Evolutionary conservation across 2,329 filamentous ascomycete genomes (phyloP).

Genomic region (Xylaria sp.): DNA sequence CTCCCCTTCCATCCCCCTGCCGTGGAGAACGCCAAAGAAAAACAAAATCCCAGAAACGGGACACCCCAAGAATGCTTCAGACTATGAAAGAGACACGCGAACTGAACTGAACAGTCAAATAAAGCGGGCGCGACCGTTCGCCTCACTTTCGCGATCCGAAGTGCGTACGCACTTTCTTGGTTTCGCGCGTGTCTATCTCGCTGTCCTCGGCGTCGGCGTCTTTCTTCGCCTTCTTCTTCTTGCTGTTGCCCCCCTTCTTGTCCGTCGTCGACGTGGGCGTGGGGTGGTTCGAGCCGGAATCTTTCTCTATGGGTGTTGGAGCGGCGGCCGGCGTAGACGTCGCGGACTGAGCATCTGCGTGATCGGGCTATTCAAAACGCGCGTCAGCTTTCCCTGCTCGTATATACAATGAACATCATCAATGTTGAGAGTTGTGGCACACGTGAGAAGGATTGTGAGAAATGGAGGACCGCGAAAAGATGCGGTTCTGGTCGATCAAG

Average conservation of each 20-base stretch:
- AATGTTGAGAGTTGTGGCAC: slow-evolving; percentile 38
- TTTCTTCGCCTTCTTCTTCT: slow-evolving; percentile 66
- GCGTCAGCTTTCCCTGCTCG: slow-evolving; percentile 6
- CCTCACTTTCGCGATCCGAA: slow-evolving; percentile 64
- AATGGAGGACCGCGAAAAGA: slow-evolving; percentile 76
- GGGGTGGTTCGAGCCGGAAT: slow-evolving; percentile 60
- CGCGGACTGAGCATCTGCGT: slow-evolving; percentile 57
- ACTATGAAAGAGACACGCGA: slow-evolving; percentile 10
- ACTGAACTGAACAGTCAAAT: not conserved
- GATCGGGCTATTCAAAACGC: slow-evolving; percentile 51
- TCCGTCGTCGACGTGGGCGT: slow-evolving; percentile 66
- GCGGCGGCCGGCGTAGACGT: slow-evolving; percentile 59
- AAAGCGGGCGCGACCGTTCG: not conserved
- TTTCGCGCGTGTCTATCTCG: slow-evolving; percentile 65
- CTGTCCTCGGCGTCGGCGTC: slow-evolving; percentile 62
- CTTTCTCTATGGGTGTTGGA: slow-evolving; percentile 62
- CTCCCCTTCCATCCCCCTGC: slow-evolving; percentile 1
- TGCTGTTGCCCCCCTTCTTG: slow-evolving; percentile 53
- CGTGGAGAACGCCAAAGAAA: not conserved
- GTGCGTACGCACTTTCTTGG: slow-evolving; percentile 68
- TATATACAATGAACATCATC: not conserved
- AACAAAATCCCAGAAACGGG: slow-evolving; percentile 6
- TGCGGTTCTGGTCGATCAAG: slow-evolving; percentile 75
- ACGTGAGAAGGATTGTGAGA: slow-evolving; percentile 64
- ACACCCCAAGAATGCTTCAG: slow-evolving; percentile 19